Percentiles rank a stretch among this genome's conserved stretches.
phyloP scores from a whole-genome alignment of 164 flowering plant genomes.

The Echeveria elegans region DNA sequence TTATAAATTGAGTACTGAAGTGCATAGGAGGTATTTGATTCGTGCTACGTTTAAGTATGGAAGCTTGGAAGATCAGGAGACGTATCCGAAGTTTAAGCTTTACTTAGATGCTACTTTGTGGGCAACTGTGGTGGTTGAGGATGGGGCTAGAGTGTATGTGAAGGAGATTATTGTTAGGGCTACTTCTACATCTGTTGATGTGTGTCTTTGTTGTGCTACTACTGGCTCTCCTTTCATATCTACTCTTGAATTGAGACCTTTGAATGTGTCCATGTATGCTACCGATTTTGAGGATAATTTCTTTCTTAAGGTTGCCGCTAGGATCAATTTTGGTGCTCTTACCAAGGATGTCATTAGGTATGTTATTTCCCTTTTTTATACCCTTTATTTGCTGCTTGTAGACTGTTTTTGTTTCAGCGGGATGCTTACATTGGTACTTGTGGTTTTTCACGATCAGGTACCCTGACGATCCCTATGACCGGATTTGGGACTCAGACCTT shows the following conservation, averaged over 20 bases:
- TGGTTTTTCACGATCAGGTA: conserved; percentile 39
- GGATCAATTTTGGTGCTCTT: conserved; percentile 82
- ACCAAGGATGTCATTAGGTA: conserved; percentile 58
- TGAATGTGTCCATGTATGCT: conserved; percentile 85
- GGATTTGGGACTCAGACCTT: conserved; percentile 91
- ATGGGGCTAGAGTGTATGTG: conserved; percentile 53
- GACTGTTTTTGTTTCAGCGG: not conserved
- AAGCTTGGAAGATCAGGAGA: conserved; percentile 28
- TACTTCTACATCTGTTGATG: conserved; percentile 51
- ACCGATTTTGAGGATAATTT: conserved; percentile 77
- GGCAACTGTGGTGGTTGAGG: conserved; percentile 58
- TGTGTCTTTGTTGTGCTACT: conserved; percentile 78
- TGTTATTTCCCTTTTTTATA: not conserved
- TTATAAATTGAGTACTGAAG: conserved; percentile 45
- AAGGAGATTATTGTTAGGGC: conserved; percentile 83
- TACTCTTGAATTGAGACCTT: conserved; percentile 79
- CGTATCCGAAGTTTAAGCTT: conserved; percentile 71
- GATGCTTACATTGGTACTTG: not conserved
- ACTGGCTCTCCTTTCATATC: conserved; percentile 87
- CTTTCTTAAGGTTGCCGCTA: conserved; percentile 73
- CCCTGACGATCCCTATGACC: conserved; percentile 95
- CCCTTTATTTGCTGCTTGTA: not conserved
- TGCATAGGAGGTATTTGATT: conserved; percentile 68
- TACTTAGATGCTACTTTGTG: conserved; percentile 80
- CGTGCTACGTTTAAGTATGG: conserved; percentile 86